Evolutionary conservation across 768 basidiomycete genomes (phyloP), one percentile per base, ranked within the genome.

Genomic region (Pleurotus ostreatus): DNA sequence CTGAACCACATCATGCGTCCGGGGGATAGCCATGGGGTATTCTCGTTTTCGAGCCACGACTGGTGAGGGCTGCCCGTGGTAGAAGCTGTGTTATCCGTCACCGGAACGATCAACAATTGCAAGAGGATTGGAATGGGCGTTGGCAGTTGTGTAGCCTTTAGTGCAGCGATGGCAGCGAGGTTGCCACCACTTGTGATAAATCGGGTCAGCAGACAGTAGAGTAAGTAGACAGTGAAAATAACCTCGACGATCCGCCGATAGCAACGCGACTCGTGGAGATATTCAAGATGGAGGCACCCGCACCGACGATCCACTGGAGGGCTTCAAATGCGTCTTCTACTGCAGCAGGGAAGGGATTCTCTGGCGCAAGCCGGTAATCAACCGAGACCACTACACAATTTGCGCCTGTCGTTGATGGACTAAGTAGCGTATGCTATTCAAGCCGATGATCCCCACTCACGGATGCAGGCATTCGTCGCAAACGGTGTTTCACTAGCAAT

Each of bases 1-100:
- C 80, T 72, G 79, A 86, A 91, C 89, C 89, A 92, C 15, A 79
- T 60, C 88, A 91, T 90, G 56, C 84, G 82, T 3, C 60, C 79
- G 1, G 80, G 84, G 2, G 70, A 68, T 34, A 91, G 77, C 76
- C 84, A 83, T 1, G 83, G 78, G 1, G 86, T 78, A 49, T 82
- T 64, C 23, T 73, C 70, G 62, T 85, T 85, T 58, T 80, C 76
- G 6, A 67, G 68, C 86, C 87, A 89, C 22, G 77, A 78, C 30
- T 30, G 23, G 37, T 55, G 54, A 13, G 54, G 23, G 66, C 61
- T 62, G 74, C 53, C 54, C 12, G 54, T 23, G 62, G 69, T 57
- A 60, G 75, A 75, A 3, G 83, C 81, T 1, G 88, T 88, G 70
- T 89, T 89, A 65, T 91, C 86, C 0, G 74, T 81, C 38, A 89